Conservation (phyloP, 306 rosid species). For the Malus fusca region DNA sequence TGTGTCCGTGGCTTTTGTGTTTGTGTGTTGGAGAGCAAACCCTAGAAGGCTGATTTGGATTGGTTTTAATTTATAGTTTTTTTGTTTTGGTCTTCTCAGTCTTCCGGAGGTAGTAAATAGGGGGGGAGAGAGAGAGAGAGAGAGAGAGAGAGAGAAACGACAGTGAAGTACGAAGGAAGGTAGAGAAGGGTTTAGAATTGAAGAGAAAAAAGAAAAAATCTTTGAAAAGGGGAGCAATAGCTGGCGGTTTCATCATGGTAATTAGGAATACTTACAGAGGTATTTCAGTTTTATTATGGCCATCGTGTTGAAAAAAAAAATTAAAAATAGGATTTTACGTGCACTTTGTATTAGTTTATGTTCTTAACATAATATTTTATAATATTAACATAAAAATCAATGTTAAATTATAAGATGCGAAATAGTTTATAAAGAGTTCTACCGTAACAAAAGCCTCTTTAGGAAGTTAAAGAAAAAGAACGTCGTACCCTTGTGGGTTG, state of each 20-base stretch:
- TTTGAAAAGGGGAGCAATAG: accelerated
- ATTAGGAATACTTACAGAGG: accelerated
- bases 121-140: neutral
- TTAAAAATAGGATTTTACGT: no score
- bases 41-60: conserved; percentile 4
- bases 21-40: conserved; percentile 5
- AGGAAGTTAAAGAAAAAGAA: no score
- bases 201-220: no score
- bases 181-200: neutral
- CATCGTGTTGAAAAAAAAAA: no score
- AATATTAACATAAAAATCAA: accelerated
- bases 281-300: no score
- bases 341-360: no score
- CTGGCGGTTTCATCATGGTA: no score
- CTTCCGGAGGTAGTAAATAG: neutral
- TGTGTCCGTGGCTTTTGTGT: neutral
- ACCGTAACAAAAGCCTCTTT: no score
- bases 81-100: neutral
- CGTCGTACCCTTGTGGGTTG: no score
- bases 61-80: conserved; percentile 20
- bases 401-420: no score
- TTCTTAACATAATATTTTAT: no score
- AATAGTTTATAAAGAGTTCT: accelerated
- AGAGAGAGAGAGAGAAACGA: no score
- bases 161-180: neutral